These are phyloP conservation scores for Candida smagusa DNA, from an alignment of 1,139 yeast species.

Conservation along the genomic window DNA sequence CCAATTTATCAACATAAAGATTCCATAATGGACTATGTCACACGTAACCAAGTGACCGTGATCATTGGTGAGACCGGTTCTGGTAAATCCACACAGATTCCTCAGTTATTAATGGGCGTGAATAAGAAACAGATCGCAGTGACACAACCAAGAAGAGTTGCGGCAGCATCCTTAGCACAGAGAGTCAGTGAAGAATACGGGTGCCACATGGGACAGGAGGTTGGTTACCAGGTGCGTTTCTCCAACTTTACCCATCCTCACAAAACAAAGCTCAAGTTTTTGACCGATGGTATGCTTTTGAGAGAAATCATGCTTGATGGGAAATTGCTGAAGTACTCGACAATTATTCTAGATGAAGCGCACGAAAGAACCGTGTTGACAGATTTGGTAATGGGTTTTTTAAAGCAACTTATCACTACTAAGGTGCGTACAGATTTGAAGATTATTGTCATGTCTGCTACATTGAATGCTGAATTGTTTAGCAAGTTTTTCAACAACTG, in stretches of 20 bases:
- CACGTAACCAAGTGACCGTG: constrained; percentile 63
- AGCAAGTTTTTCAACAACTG: constrained; percentile 74
- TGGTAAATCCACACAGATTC: constrained; percentile 97
- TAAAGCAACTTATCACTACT: constrained; percentile 58
- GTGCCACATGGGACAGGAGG: constrained; percentile 68
- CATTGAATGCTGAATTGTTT: constrained; percentile 89
- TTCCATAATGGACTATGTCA: constrained; percentile 55
- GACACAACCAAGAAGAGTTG: constrained; percentile 97
- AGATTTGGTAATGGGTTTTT: constrained; percentile 83
- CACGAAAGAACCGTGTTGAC: constrained; percentile 94
- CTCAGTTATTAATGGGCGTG: constrained; percentile 71
- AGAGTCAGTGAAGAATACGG: constrained; percentile 92
- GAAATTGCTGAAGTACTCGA: constrained; percentile 59
- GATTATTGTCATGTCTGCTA: constrained; percentile 86
- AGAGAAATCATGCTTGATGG: constrained; percentile 85
- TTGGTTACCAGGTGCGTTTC: constrained; percentile 95
- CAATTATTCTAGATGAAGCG: constrained; percentile 92
- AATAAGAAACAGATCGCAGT: constrained; percentile 68
- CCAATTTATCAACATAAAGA: constrained; percentile 78
- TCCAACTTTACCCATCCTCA: constrained; percentile 35
- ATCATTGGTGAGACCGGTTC: constrained; percentile 97
- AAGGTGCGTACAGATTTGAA: constrained; percentile 53
- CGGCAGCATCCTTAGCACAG: constrained; percentile 90
- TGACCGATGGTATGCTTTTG: constrained; percentile 96
- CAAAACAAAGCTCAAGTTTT: constrained; percentile 69